Evolutionary conservation across 805 yeast species (phyloP), one percentile per base, ranked within the genome.

Genomic region (Ogataea glucozyma): DNA sequence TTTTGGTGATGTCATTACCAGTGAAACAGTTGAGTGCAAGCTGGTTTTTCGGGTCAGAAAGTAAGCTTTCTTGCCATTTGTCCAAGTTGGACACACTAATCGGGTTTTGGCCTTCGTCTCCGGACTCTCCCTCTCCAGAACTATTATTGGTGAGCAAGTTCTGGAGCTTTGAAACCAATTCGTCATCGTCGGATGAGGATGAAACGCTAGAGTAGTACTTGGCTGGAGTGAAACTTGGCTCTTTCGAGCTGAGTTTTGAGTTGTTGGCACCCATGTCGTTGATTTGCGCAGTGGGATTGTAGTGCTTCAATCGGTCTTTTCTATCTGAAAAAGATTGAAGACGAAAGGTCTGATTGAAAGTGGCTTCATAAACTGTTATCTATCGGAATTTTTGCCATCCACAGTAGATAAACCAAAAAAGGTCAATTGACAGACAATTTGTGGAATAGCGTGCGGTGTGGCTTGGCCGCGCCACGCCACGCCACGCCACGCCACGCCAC

Each of bases 1-100:
- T 64, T 20, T 64, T 56, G 16, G 65, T 62, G 54, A 78, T 70
- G 32, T 68, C 67, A 43, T 72, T 72, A 17, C 71, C 71, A 3
- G 79, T 70, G 53, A 79, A 66, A 2, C 82, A 81, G 49, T 73
- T 75, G 49, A 78, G 72, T 6, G 80, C 79, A 43, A 79, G 62
- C 43, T 60, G 57, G 56, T 78, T 78, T 54, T 78, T 77, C 5
- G 75, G 71, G 49, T 73, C 75, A 3, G 72, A 46, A 6, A 66
- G 49, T 38, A 79, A 63, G 1, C 66, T 67, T 1, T 60, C 43
- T 49, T 76, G 75, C 84, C 84, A 79, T 3, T 56, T 46, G 10
- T 51, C 46, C 31, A 78, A 65, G 27, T 65, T 54, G 11, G 53
- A 47, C 5, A 57, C 48, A 11, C 61, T 47, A 29, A 72, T 58